A percentile compares a stretch with the other conserved stretches of the same genome.
phyloP scores from a whole-genome alignment of 1,284 basidiomycete genomes.

The Moesziomyces globuligerus region DNA sequence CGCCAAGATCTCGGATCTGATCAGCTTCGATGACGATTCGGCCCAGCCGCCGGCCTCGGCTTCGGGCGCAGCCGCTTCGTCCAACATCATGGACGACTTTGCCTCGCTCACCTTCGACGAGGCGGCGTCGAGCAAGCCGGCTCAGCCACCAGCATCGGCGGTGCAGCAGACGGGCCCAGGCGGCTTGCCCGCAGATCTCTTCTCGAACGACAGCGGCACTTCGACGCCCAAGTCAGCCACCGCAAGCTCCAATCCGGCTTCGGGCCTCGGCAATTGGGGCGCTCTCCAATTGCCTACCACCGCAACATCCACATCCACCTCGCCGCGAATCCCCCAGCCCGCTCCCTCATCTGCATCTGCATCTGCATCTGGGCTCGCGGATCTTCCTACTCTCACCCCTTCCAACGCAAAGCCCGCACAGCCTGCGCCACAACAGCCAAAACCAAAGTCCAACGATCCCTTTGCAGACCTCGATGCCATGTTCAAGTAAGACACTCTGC shows the following conservation, averaged over 20 bases:
- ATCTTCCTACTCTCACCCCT: slow-evolving; percentile 27
- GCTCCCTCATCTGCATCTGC: neutral
- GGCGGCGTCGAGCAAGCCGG: slow-evolving; percentile 6
- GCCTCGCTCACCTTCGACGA: slow-evolving; percentile 58
- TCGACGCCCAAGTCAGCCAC: slow-evolving; percentile 16
- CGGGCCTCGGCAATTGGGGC: slow-evolving; percentile 53
- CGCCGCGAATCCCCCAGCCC: slow-evolving; percentile 27
- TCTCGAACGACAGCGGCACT: slow-evolving; percentile 28
- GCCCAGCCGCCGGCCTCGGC: neutral
- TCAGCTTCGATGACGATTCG: slow-evolving; percentile 63
- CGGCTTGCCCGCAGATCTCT: slow-evolving; percentile 41
- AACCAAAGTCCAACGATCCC: slow-evolving; percentile 49
- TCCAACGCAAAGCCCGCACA: slow-evolving; percentile 12
- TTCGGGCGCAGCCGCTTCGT: neutral
- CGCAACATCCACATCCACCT: slow-evolving; percentile 35
- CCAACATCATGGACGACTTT: slow-evolving; percentile 58
- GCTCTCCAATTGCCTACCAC: slow-evolving; percentile 54
- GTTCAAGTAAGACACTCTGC: slow-evolving; percentile 39
- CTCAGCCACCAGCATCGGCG: neutral
- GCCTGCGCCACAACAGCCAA: slow-evolving; percentile 14
- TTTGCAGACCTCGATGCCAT: slow-evolving; percentile 61
- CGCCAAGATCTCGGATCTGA: slow-evolving; percentile 62
- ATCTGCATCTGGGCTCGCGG: slow-evolving; percentile 6
- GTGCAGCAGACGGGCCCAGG: slow-evolving; percentile 12
- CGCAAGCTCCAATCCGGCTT: slow-evolving; percentile 19